Base-by-base conservation (phyloP, 2,329 filamentous ascomycete genomes). In the Phialophora verrucosa region DNA sequence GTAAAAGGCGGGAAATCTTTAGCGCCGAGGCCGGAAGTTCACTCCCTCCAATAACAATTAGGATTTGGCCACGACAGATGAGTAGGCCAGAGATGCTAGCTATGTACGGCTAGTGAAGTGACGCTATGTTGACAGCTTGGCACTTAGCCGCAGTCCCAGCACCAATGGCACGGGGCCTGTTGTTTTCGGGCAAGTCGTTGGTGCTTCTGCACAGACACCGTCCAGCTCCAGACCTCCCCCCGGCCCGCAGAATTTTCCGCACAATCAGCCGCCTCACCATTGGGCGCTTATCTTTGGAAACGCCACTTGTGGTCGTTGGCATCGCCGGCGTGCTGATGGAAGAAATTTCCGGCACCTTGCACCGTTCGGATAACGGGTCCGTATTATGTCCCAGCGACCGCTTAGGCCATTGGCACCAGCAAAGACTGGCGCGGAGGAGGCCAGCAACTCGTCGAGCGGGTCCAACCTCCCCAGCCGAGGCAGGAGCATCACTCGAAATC, bases 401-500 rank as follows among this genome's bases (percentile, higher is more conserved):
- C 42, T 59, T 17, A 49, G 57, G 14, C 57, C 57, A 25, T 23
- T 59, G 5, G 31, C 42, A 25, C 57, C 57, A 23, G 57, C 57
- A 7, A 38, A 35, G 7, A 20, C 17, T 14, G 7, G 25, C 14
- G 38, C 25, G 25, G 57, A 59, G 3, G 57, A 59, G n/a, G n/a
- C 38, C 27, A 44, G 57, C 44, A 44, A 44, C 42, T 32, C 57
- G 25, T 50, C 57, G 2, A 51, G 23, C 25, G 49, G 49, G 49
- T 27, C 49, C 6, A 51, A 27, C 10, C 20, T 50, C 17, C 57
- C 44, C 35, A 50, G 42, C 44, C 44, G 57, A 10, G 57, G 42
- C 23, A 29, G 57, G 57, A 59, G 57, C 57, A 59, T 51, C 57
- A 50, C 57, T n/a, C 57, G 57, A 25, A 59, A 59, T 25, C 23